A percentile compares a stretch with the other conserved stretches of the same genome.
Evolutionary conservation across 345 rosid genomes (phyloP).

Genomic region (Psidium guajava): DNA sequence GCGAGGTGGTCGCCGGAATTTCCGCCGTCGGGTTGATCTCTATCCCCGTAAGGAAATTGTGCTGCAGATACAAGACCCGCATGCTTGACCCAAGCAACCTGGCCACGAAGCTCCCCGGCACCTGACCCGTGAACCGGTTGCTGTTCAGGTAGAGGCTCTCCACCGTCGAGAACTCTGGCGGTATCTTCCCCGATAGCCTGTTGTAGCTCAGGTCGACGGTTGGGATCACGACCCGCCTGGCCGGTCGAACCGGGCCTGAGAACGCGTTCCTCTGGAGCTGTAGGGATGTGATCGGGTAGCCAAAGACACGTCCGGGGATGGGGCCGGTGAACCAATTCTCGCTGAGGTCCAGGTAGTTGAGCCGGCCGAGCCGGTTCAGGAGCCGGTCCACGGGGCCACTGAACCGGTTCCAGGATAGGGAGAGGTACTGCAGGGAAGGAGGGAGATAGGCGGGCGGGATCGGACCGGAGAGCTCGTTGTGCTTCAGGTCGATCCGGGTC

Average conservation of each 20-base stretch:
- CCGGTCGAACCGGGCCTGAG: constrained; percentile 48
- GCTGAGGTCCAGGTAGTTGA: constrained; percentile 71
- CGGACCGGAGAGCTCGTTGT: constrained; percentile 62
- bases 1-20: constrained; percentile 62
- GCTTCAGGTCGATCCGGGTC: constrained; percentile 67
- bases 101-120: constrained; percentile 67
- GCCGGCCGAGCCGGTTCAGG: constrained; percentile 42
- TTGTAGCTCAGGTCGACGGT: constrained; percentile 81
- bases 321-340: constrained; percentile 67
- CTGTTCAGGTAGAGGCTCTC: constrained; percentile 70
- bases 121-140: constrained; percentile 73
- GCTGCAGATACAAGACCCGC: constrained; percentile 70
- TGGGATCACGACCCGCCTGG: constrained; percentile 37
- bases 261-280: constrained; percentile 72
- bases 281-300: constrained; percentile 50
- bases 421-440: constrained; percentile 66
- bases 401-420: constrained; percentile 68
- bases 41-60: constrained; percentile 75
- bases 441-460: constrained; percentile 43
- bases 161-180: constrained; percentile 71
- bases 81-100: constrained; percentile 48
- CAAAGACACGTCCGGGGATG: constrained; percentile 48
- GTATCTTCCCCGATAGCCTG: constrained; percentile 55
- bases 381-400: constrained; percentile 57
- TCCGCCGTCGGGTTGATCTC: constrained; percentile 72